Conservation (phyloP, 1,284 basidiomycete species). For the Boletus smithii region DNA sequence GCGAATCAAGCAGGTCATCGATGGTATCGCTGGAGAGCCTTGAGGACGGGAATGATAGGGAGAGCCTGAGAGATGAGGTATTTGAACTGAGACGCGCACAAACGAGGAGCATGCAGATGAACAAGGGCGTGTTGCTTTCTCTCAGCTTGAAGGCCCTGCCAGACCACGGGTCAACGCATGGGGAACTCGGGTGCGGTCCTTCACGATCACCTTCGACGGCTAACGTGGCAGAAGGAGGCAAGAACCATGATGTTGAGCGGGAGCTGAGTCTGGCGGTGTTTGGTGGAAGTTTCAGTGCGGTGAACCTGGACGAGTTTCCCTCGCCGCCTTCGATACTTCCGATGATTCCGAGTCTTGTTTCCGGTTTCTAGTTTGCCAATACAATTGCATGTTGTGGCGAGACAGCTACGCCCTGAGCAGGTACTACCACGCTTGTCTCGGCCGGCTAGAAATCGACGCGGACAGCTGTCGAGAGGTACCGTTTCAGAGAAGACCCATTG, state of each 20-base stretch:
- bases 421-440: too few relatives aligned
- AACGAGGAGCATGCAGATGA: constrained; percentile 47
- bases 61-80: constrained; percentile 31
- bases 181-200: constrained; percentile 4
- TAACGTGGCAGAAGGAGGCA: constrained; percentile 14
- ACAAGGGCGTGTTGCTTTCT: constrained; percentile 42
- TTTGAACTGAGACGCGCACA: constrained; percentile 45
- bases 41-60: constrained; percentile 16
- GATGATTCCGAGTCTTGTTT: constrained; percentile 32
- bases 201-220: constrained; percentile 5
- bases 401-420: too few relatives aligned
- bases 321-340: constrained; percentile 39
- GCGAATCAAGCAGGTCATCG: constrained; percentile 26
- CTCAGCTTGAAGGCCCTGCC: constrained; percentile 17
- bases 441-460: too few relatives aligned
- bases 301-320: constrained; percentile 46
- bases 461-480: too few relatives aligned
- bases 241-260: constrained; percentile 21
- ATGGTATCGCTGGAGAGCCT: constrained; percentile 27
- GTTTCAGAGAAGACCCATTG: too few relatives aligned
- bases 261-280: constrained; percentile 34
- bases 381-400: too few relatives aligned
- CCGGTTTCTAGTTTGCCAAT: constrained; percentile 18
- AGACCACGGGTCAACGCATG: constrained; percentile 17
- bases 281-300: constrained; percentile 36